Base-by-base conservation (phyloP, 352 stramenopile genomes). In the Blastocystis sp. region DNA sequence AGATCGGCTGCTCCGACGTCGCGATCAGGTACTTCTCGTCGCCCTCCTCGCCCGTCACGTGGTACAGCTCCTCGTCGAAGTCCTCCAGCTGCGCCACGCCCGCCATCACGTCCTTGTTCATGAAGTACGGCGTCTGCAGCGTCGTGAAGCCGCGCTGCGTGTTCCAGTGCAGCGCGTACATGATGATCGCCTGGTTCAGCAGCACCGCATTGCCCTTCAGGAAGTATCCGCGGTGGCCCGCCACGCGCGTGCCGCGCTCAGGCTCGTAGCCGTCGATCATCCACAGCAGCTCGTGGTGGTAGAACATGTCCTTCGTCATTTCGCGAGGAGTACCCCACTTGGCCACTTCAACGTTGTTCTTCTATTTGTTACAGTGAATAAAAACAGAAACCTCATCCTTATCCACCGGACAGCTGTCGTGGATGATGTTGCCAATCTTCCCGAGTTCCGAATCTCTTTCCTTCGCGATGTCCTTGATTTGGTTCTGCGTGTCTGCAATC, bases 61-160 rank as follows among this genome's bases (percentile, higher is more conserved):
- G 98, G 94, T 99, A 99, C 10, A 99, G 93, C 91, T 98, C 96
- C 92, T 99, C 97, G 92, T 99, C 97, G 92, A 99, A 99, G 91
- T 99, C 96, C 85, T 98, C 96, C 59, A 99, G 94, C 92, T 99
- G 97, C 37, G 97, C 97, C 65, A 99, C 98, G 21, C 94, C 94
- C 66, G 95, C 94, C 97, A 99, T 99, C 39, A 95, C 91, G 26
- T 98, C 96, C 94, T 99, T 99, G 92, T 98, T 99, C 96, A 99
- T 99, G 90, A 99, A 98, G 93, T 97, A 99, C 65, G 97, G 97
- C 35, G 97, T 97, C 94, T 99, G 98, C 37, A 99, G 91, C 85
- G 98, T 95, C 90, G 98, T 98, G 93, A 99, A 99, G 74, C 96
- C 94, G 35, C 94, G 93, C 90, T 95, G 94, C 90, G 95, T 94